Evolutionary conservation across 2,329 filamentous ascomycete species (phyloP), one percentile per base, ranked within the genome.

Genomic region (Furcasterigmium sp.): DNA sequence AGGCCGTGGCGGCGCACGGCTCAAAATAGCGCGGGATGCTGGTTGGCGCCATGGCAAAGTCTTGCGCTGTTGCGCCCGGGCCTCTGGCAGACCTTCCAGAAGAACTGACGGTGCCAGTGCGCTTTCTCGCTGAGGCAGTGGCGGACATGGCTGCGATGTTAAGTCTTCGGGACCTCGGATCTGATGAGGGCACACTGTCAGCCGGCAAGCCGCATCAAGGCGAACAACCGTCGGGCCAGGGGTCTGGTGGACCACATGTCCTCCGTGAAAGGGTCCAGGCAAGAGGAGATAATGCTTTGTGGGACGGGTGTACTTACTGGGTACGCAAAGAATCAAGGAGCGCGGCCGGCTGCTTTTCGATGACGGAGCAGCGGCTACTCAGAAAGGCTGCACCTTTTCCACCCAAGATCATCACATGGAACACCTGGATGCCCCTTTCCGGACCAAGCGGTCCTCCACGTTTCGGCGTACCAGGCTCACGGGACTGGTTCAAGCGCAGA

Each of bases 1-100:
- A 88, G 2, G 87, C 88, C 5, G 93, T 97, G 23, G 93, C 90
- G 15, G 90, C 89, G 62, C 87, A 94, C 45, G 93, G 87, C 54
- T 93, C 86, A 54, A 96, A 89, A 48, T 82, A 76, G 53, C 70
- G 73, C 49, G 69, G 59, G 19, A 73, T 63, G 42, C 70, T 64
- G 43, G 64, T 68, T 35, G 72, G 60, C 44, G 75, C 68, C 70
- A 78, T 73, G 45, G 69, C 66, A 56, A 75, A 75, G 56, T 81
- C 73, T 60, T 71, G 69, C 55, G 71, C 60, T 56, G 72, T 66
- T 23, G 62, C 57, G 45, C 63, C 55, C 46, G 64, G 66, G 42
- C 68, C 69, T 52, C 71, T 76, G 39, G 73, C 76, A 29, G 75
- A 74, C 48, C 71, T 69, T 55, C 70, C 75, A 35, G 32, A 15